Conservation (phyloP, 495 filamentous ascomycete species). For the Xylaria longipes region DNA sequence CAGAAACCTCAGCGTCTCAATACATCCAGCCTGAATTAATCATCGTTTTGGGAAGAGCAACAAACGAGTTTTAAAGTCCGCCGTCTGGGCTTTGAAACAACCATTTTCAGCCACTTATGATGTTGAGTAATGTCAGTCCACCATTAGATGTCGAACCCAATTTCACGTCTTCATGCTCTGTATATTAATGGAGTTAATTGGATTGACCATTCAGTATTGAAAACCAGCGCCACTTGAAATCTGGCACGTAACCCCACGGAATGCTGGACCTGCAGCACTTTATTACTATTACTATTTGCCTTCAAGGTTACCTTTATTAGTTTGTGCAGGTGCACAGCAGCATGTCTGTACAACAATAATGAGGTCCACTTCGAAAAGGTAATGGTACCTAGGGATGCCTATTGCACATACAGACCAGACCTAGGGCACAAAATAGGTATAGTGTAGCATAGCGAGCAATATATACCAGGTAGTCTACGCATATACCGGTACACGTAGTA, state of each 20-base stretch:
- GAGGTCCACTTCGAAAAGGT: neutral
- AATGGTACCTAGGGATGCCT: neutral
- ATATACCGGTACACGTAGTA: neutral
- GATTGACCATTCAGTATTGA: slow-evolving; percentile 6
- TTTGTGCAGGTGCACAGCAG: neutral
- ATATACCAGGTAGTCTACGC: neutral
- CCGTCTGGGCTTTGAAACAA: too few species aligned
- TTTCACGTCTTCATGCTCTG: too few species aligned
- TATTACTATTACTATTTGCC: slow-evolving; percentile 10
- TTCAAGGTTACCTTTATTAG: slow-evolving; percentile 7
- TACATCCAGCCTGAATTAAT: neutral
- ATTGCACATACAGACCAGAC: too few species aligned
- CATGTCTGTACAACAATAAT: neutral
- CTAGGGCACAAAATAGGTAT: too few species aligned
- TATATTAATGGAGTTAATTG: too few species aligned
- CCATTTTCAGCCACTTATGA: too few species aligned
- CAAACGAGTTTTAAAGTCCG: neutral
- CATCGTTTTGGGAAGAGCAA: neutral
- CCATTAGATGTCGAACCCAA: too few species aligned
- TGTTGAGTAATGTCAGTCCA: too few species aligned
- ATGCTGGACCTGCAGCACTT: slow-evolving; percentile 16
- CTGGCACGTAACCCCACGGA: slow-evolving; percentile 10
- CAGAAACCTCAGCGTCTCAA: neutral
- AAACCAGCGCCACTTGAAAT: slow-evolving; percentile 1
- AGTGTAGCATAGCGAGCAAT: neutral